Evolutionary conservation across 1,139 yeast species (phyloP).

Genomic region (Suhomyces bokatorum): DNA sequence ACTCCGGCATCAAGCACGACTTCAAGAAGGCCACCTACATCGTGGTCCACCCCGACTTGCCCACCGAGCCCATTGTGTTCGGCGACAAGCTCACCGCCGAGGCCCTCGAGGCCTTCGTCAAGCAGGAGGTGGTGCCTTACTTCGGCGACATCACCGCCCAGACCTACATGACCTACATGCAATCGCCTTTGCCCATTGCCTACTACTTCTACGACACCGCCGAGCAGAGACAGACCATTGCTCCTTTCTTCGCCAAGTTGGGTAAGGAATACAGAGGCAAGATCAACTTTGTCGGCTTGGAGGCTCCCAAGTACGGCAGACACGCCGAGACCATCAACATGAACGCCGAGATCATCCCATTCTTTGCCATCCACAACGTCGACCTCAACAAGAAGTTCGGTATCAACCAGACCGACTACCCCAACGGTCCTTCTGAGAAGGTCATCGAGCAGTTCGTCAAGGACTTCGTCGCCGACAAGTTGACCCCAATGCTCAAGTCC

Average conservation of each 20-base stretch:
- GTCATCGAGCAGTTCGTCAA: conserved; percentile 61
- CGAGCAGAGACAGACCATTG: conserved; percentile 63
- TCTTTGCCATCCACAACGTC: conserved; percentile 83
- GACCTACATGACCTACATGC: conserved; percentile 75
- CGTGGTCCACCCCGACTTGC: conserved; percentile 41
- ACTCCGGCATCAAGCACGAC: conserved; percentile 13
- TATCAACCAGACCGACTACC: conserved; percentile 46
- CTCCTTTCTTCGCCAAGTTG: conserved; percentile 54
- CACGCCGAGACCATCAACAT: conserved; percentile 89
- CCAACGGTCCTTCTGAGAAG: conserved; percentile 41
- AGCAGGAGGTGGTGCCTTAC: conserved; percentile 74
- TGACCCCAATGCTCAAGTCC: conserved; percentile 76
- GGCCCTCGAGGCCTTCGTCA: conserved; percentile 55
- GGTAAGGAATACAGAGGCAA: conserved; percentile 79
- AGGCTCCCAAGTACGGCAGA: conserved; percentile 77
- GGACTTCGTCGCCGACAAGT: conserved; percentile 62
- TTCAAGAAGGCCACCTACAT: conserved; percentile 48
- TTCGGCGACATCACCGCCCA: conserved; percentile 89
- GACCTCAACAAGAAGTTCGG: conserved; percentile 73
- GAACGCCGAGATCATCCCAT: conserved; percentile 79
- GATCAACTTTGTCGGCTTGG: conserved; percentile 84
- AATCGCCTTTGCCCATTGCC: conserved; percentile 74
- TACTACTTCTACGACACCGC: conserved; percentile 78
- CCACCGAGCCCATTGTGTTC: conserved; percentile 34
- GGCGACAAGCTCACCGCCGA: conserved; percentile 26